Percentiles rank a stretch among this genome's conserved stretches.
Evolutionary conservation across 202 grass and related monocot species (phyloP).

Genomic region (Musa balbisiana): DNA sequence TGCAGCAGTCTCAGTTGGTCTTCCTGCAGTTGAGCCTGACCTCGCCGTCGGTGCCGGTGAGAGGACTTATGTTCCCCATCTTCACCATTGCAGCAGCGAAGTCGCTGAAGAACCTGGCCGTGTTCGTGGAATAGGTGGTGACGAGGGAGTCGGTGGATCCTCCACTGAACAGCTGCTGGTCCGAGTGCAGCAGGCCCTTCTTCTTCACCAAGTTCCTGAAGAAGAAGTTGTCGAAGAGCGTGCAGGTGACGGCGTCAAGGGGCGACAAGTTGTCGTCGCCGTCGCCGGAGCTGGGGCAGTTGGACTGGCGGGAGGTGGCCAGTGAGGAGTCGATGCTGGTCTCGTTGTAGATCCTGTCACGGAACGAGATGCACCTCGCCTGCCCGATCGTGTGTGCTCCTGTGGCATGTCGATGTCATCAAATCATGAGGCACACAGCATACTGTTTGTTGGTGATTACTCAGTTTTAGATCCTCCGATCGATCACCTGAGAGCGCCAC

Average conservation of each 20-base stretch:
- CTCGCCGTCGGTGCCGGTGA: slow-evolving; percentile 46
- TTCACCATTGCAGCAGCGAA: slow-evolving; percentile 51
- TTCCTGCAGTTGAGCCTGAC: slow-evolving; percentile 53
- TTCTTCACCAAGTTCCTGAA: slow-evolving; percentile 47
- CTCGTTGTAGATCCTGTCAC: slow-evolving; percentile 41
- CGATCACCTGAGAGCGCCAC: slow-evolving; percentile 58
- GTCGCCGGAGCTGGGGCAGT: slow-evolving; percentile 41
- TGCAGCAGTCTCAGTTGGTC: slow-evolving; percentile 26
- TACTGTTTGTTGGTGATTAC: no score
- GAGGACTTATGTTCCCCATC: slow-evolving; percentile 48
- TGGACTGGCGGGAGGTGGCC: slow-evolving; percentile 36
- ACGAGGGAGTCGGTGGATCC: slow-evolving; percentile 44
- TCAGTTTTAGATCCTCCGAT: no score
- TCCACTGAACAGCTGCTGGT: slow-evolving; percentile 55
- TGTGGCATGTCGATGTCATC: neutral
- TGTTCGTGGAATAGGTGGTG: slow-evolving; percentile 32
- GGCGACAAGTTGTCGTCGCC: slow-evolving; percentile 35
- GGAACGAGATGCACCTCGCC: slow-evolving; percentile 43
- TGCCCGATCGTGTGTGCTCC: slow-evolving; percentile 58
- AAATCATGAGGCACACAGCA: no score
- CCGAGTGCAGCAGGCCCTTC: slow-evolving; percentile 56
- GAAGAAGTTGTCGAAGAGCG: slow-evolving; percentile 43
- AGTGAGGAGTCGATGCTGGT: slow-evolving; percentile 39
- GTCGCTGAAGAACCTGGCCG: slow-evolving; percentile 36
- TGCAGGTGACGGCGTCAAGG: slow-evolving; percentile 22